These are phyloP conservation scores for Primulina huaijiensis DNA, from an alignment of 257 asterid species.

Conservation along the genomic window DNA sequence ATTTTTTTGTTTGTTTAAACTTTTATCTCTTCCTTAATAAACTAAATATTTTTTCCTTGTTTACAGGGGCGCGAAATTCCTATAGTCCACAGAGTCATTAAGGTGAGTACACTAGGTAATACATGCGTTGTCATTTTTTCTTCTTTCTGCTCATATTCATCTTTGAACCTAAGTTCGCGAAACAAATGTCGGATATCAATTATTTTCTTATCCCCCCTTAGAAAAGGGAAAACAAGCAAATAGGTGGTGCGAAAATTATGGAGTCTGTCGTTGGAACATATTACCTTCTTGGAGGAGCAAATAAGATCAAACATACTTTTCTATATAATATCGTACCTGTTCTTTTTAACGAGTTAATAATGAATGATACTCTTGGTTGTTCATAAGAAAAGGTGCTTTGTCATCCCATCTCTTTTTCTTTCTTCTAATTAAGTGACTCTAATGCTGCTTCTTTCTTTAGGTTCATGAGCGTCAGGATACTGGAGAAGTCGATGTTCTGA, in stretches of 20 bases:
- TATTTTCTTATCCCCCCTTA: not conserved
- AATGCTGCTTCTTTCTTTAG: constrained; percentile 38
- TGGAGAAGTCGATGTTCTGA: constrained; percentile 94
- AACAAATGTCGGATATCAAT: constrained; percentile 5
- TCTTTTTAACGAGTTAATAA: not conserved
- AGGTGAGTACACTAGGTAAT: constrained; percentile 43
- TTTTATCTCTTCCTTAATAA: not conserved
- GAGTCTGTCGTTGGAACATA: not conserved
- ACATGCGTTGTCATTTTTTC: not conserved
- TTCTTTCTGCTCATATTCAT: not conserved
- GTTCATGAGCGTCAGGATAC: constrained; percentile 88
- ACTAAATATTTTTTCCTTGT: constrained; percentile 17
- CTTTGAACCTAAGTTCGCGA: constrained; percentile 14
- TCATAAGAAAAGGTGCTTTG: constrained; percentile 2
- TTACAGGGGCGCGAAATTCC: constrained; percentile 98
- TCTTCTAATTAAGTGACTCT: not conserved
- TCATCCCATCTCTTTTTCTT: constrained; percentile 4
- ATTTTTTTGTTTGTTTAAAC: not conserved
- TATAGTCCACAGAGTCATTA: constrained; percentile 94
- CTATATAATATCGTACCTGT: not conserved
- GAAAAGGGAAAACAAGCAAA: constrained; percentile 1
- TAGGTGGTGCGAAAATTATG: not conserved
- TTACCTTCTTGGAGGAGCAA: not conserved
- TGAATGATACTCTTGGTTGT: constrained; percentile 15
- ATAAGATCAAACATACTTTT: not conserved